Percentiles rank a stretch among this genome's conserved stretches.
Conservation (phyloP, 2,329 filamentous ascomycete species). For the Xylaria sp. region DNA sequence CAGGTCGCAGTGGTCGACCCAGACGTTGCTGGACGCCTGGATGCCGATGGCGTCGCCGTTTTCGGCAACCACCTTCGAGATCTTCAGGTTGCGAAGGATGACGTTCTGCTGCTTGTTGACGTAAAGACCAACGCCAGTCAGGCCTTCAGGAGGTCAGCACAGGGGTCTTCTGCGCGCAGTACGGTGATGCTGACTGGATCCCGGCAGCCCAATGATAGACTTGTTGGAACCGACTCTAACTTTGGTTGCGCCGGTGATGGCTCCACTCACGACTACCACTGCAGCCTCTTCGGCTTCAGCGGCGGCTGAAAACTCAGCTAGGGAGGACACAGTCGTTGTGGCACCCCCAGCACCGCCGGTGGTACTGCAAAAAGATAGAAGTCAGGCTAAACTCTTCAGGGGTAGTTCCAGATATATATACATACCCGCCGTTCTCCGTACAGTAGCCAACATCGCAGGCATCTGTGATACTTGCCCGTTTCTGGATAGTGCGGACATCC, state of each 20-base stretch:
- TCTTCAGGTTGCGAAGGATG: constrained; percentile 64
- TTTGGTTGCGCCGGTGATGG: constrained; percentile 46
- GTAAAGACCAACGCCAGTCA: constrained; percentile 53
- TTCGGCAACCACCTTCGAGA: constrained; percentile 57
- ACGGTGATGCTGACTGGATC: constrained; percentile 31
- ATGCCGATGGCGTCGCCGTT: constrained; percentile 64
- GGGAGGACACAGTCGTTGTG: constrained; percentile 56
- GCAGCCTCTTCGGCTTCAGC: constrained; percentile 48
- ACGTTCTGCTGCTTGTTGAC: constrained; percentile 59
- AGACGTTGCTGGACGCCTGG: constrained; percentile 60
- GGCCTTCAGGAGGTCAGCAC: constrained; percentile 23
- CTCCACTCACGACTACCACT: constrained; percentile 50
- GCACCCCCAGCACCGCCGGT: constrained; percentile 58
- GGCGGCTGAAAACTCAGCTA: constrained; percentile 52
- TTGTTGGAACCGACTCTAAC: constrained; percentile 53
- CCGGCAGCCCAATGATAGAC: constrained; percentile 50
- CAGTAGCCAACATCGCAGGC: constrained; percentile 27
- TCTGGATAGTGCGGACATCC: constrained; percentile 25
- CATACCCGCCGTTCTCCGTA: constrained; percentile 23
- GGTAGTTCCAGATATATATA: background rate
- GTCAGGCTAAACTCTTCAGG: background rate
- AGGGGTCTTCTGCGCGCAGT: background rate
- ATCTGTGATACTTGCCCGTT: constrained; percentile 29
- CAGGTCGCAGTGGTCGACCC: constrained; percentile 70
- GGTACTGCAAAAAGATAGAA: constrained; percentile 37